Conservation (phyloP, 2,329 filamentous ascomycete genomes). For the Microdochium nivale region DNA sequence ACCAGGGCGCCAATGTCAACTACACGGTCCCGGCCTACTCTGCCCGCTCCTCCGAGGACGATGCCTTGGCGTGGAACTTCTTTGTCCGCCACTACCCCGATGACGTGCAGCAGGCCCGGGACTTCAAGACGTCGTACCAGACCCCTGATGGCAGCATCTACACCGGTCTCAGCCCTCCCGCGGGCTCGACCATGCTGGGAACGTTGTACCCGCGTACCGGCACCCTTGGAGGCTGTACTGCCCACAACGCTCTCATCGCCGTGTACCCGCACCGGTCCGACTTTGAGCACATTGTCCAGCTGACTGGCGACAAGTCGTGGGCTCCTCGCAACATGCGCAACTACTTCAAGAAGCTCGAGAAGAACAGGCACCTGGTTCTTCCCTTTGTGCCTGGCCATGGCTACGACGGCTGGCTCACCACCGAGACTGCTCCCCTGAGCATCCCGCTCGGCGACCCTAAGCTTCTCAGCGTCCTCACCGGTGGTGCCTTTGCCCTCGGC, state of each 20-base stretch:
- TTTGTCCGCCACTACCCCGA: constrained; percentile 53
- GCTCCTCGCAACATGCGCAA: constrained; percentile 45
- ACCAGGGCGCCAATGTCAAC: constrained; percentile 37
- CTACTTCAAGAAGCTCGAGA: constrained; percentile 45
- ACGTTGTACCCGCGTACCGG: constrained; percentile 50
- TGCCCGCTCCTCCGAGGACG: constrained; percentile 40
- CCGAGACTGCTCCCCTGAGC: constrained; percentile 37
- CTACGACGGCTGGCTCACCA: constrained; percentile 47
- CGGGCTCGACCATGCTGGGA: constrained; percentile 39
- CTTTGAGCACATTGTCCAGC: constrained; percentile 39
- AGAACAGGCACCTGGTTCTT: constrained; percentile 46
- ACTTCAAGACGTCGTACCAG: constrained; percentile 49
- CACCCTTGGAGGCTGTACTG: constrained; percentile 47
- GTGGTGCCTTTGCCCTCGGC: constrained; percentile 42
- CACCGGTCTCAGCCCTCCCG: constrained; percentile 42
- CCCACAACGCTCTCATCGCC: constrained; percentile 45
- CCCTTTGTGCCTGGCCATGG: constrained; percentile 51
- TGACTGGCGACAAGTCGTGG: constrained; percentile 51
- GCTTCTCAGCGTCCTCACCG: constrained; percentile 41
- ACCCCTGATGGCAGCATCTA: constrained; percentile 40
- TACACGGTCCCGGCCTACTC: constrained; percentile 45
- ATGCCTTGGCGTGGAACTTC: constrained; percentile 51
- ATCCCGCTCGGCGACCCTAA: constrained; percentile 43
- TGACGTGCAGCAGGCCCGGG: constrained; percentile 39
- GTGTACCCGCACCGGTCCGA: constrained; percentile 44